Conservation (phyloP, 257 asterid species). For the Lavandula angustifolia region DNA sequence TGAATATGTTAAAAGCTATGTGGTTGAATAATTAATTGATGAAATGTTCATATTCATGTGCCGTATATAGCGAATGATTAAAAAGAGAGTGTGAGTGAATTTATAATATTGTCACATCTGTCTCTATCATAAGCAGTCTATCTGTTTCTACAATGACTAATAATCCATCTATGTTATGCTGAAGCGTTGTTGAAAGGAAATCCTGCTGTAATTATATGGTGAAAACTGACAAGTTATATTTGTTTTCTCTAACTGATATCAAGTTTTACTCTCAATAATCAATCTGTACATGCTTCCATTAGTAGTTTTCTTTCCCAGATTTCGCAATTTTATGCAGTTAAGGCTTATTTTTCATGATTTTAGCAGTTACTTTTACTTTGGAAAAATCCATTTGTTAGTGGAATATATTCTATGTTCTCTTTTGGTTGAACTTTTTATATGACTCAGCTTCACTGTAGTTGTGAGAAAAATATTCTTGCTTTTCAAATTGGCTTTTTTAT, state of each 20-base stretch:
- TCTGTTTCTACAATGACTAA: not conserved
- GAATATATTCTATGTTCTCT: not conserved
- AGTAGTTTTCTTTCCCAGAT: not conserved
- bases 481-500: conserved; percentile 46
- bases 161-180: not conserved
- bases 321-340: conserved; percentile 18
- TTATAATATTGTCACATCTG: not conserved
- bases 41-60: not conserved
- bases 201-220: not conserved
- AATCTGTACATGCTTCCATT: not conserved
- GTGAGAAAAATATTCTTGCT: conserved; percentile 32
- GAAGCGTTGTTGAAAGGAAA: not conserved
- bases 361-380: not conserved
- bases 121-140: not conserved
- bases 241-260: not conserved
- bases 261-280: not conserved
- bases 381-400: conserved; percentile 16
- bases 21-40: not conserved
- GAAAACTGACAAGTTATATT: not conserved
- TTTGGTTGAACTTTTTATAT: conserved; percentile 27
- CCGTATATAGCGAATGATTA: not conserved
- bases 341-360: conserved; percentile 17
- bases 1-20: not conserved
- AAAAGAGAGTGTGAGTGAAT: not conserved
- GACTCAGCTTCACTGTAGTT: conserved; percentile 28